Percentiles rank a stretch among this genome's conserved stretches.
Conservation (phyloP, 495 filamentous ascomycete species). For the Neurospora sp. region DNA sequence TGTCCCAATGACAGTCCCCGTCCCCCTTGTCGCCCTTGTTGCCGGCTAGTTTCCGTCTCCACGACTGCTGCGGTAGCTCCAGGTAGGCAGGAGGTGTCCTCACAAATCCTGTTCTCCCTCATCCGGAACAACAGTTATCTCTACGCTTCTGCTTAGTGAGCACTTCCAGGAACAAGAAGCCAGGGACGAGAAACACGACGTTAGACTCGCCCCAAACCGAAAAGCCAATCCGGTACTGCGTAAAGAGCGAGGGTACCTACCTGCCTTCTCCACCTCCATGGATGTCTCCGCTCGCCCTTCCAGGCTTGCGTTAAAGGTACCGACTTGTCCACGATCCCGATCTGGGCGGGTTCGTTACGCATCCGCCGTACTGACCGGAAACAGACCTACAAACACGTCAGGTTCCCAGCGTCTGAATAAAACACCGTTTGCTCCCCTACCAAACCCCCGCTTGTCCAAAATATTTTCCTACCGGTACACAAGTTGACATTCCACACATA, state of each 20-base stretch:
- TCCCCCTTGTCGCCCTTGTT: neutral
- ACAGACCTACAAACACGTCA: neutral
- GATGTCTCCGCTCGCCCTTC: neutral
- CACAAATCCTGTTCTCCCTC: neutral
- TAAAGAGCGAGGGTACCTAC: neutral
- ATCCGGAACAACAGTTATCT: neutral
- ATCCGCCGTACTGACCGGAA: neutral
- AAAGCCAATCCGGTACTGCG: neutral
- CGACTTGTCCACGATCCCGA: neutral
- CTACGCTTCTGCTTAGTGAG: neutral
- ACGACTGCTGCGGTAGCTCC: neutral
- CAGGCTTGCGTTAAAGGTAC: neutral
- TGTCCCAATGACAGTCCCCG: conserved; percentile 10
- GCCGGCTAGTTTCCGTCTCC: neutral
- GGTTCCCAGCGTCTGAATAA: neutral
- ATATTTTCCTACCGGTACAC: neutral
- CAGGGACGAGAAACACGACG: neutral
- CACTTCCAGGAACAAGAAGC: neutral
- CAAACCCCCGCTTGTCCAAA: neutral
- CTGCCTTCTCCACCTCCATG: neutral
- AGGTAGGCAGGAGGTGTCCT: neutral
- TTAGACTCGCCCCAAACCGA: neutral
- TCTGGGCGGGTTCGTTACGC: neutral
- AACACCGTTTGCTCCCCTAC: neutral
- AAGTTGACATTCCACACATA: neutral